Base-by-base conservation (phyloP, 2,329 filamentous ascomycete species). In the Botrytis fabae region DNA sequence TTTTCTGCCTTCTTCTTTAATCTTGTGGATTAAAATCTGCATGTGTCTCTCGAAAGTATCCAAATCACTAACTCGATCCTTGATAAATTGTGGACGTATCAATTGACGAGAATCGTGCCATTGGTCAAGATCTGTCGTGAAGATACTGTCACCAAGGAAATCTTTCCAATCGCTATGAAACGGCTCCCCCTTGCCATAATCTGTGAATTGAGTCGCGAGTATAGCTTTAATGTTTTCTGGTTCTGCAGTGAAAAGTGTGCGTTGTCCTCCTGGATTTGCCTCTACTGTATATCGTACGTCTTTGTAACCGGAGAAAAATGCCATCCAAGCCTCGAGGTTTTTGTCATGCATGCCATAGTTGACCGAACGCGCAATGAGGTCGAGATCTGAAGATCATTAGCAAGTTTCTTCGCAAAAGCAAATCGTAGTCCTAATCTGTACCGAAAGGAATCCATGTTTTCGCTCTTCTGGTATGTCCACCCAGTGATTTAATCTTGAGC, bases 221-320 rank as follows among this genome's bases (percentile, higher is more conserved):
- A 98, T 87, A 9, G 95, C 93, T 82, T 97, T 97, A 84, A 97
- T 92, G 80, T 97, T 97, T 79, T 97, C 93, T 0, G 92, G 92
- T 77, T 97, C 94, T 8, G 88, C 88, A 0, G 95, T 97, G 79
- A 96, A 86, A 74, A 97, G 81, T 14, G 75, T 62, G 12, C 78
- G 76, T 9, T 75, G 74, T 25, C 78, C 77, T 25, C 69, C 77
- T 18, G 75, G 76, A 12, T 60, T 48, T 18, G 83, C 81, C 82
- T 95, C 92, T 57, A 86, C 83, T 0, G 92, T 95, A 77, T 85
- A 90, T 46, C 82, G 46, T n/a, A 42, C 20, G 14, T 44, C 80
- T 7, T 82, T 78, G 20, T 79, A 18, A 32, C 35, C 38, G 18
- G 12, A 81, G 25, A 82, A 81, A 14, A 78, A 78, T 78, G 94